phyloP scores from a whole-genome alignment of 2,329 filamentous ascomycete genomes.

The Helotiales sp. region DNA sequence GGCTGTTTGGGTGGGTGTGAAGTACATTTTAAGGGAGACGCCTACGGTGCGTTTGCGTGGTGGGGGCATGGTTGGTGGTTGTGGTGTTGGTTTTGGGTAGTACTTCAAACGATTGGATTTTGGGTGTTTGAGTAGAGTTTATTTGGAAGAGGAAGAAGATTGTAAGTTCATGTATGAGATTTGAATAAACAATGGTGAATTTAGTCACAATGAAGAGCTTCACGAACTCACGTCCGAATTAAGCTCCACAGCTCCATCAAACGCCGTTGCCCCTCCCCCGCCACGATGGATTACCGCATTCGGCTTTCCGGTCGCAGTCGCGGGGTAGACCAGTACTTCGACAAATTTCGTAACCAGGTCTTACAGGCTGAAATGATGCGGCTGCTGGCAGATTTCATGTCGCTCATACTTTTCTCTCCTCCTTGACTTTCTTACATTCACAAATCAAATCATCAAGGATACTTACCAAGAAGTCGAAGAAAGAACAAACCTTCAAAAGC shows the following conservation, averaged over 20 bases:
- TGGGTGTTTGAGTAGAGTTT: too few relatives aligned
- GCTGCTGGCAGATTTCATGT: background rate
- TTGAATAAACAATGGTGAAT: background rate
- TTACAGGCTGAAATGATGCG: background rate
- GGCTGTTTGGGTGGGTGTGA: slow-evolving; percentile 63
- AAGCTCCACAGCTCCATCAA: background rate
- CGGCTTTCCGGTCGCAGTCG: background rate
- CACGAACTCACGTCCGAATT: background rate
- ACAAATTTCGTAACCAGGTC: background rate
- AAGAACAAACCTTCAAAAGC: too few relatives aligned
- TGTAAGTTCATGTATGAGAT: background rate
- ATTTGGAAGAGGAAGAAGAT: too few relatives aligned
- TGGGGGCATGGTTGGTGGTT: too few relatives aligned
- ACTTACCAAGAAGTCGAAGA: too few relatives aligned
- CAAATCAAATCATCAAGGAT: too few relatives aligned
- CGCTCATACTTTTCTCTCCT: background rate
- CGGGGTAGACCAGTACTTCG: background rate
- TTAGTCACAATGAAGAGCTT: background rate
- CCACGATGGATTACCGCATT: slow-evolving; percentile 9
- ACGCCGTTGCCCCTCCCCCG: background rate
- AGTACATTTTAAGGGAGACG: slow-evolving; percentile 80
- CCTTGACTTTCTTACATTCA: too few relatives aligned
- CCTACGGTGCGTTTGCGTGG: slow-evolving; percentile 59
- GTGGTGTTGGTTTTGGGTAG: too few relatives aligned
- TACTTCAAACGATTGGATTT: too few relatives aligned